phyloP scores from a whole-genome alignment of 768 basidiomycete genomes.

The Sarcomyxa edulis region DNA sequence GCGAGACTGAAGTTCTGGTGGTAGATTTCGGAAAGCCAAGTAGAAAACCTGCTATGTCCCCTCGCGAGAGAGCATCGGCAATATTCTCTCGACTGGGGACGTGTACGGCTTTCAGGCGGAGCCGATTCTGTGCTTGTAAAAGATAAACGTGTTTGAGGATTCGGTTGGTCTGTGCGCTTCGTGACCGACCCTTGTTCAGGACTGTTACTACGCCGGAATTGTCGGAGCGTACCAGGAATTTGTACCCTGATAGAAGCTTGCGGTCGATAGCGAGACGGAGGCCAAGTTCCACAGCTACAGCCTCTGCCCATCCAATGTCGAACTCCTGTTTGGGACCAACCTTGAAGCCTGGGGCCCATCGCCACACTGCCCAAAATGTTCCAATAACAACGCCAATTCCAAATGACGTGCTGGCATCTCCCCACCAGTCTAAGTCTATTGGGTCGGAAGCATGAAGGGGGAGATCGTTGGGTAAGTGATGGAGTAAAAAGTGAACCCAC shows the following conservation, averaged over 20 bases:
- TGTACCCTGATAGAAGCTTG: constrained; percentile 5
- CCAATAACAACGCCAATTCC: constrained; percentile 27
- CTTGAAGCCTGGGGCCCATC: constrained; percentile 18
- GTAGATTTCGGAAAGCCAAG: constrained; percentile 12
- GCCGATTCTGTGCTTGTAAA: constrained; percentile 8
- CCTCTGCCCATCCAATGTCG: constrained; percentile 36
- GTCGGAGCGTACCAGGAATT: constrained; percentile 25
- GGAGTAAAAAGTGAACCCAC: constrained; percentile 14
- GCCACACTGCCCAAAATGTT: constrained; percentile 22
- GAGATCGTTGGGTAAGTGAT: constrained; percentile 10
- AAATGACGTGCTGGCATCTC: constrained; percentile 28
- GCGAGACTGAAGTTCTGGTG: constrained; percentile 2
- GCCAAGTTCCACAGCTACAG: constrained; percentile 29
- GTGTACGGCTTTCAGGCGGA: constrained; percentile 11
- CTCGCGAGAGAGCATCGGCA: constrained; percentile 25
- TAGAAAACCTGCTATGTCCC: constrained; percentile 16
- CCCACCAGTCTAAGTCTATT: constrained; percentile 26
- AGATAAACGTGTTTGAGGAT: constrained; percentile 20
- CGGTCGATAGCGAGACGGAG: no score
- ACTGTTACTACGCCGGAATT: constrained; percentile 25
- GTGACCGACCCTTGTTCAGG: constrained; percentile 22
- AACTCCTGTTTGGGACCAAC: constrained; percentile 18
- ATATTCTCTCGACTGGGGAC: constrained; percentile 20
- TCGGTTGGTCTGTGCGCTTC: constrained; percentile 18
- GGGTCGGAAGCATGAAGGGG: constrained; percentile 11